Evolutionary conservation across 2,329 filamentous ascomycete species (phyloP).

Genomic region (Colletotrichum australisinense): DNA sequence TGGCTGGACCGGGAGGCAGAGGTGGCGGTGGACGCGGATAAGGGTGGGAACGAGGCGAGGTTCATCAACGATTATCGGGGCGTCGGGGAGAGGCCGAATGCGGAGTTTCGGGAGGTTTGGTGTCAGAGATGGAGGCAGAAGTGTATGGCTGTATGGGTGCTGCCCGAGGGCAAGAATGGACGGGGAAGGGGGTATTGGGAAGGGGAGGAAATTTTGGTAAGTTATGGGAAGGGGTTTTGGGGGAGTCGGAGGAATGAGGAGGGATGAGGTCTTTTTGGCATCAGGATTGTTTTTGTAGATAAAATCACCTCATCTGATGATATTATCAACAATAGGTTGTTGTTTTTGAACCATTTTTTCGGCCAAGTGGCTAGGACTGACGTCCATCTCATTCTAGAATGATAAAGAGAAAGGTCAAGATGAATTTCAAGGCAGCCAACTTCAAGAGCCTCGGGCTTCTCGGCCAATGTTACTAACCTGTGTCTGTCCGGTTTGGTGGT

Average conservation of each 20-base stretch:
- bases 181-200: constrained; percentile 57
- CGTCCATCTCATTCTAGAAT: neutral
- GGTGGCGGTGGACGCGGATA: constrained; percentile 70
- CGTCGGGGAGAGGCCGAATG: constrained; percentile 63
- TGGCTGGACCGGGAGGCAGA: constrained; percentile 68
- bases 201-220: constrained; percentile 73
- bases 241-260: constrained; percentile 1
- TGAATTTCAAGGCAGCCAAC: too few relatives aligned
- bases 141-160: constrained; percentile 69
- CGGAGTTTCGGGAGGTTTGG: constrained; percentile 71
- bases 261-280: neutral
- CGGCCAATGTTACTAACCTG: neutral
- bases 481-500: neutral
- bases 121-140: constrained; percentile 61
- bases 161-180: constrained; percentile 54
- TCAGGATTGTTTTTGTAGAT: neutral
- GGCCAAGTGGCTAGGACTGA: neutral
- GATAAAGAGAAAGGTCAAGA: neutral
- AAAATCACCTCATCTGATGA: too few relatives aligned
- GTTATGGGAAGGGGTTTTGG: constrained; percentile 78
- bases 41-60: constrained; percentile 70
- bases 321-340: neutral
- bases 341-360: neutral
- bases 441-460: neutral
- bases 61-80: constrained; percentile 77